Percentiles rank a stretch among this genome's conserved stretches.
phyloP scores from a whole-genome alignment of 2,329 filamentous ascomycete genomes.

The Aspergillus nomiae region DNA sequence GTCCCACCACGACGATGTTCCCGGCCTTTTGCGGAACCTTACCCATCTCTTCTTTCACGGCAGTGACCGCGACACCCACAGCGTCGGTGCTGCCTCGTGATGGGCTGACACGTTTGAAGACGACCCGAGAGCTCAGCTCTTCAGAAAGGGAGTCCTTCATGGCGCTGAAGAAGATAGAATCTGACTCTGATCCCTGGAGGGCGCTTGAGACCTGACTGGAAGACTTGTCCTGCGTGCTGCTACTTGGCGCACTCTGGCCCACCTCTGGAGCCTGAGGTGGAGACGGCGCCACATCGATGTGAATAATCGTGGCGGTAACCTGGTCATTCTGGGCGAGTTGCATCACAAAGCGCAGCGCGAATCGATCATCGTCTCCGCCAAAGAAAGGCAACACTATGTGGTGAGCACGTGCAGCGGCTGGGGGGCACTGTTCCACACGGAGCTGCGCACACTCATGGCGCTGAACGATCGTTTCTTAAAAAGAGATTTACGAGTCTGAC shows the following conservation, averaged over 20 bases:
- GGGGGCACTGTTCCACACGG: conserved; percentile 57
- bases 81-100: conserved; percentile 48
- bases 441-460: conserved; percentile 61
- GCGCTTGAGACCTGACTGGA: conserved; percentile 5
- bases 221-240: not conserved
- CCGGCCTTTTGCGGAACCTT: conserved; percentile 66
- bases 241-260: conserved; percentile 8
- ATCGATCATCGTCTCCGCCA: conserved; percentile 77
- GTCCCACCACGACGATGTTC: conserved; percentile 69
- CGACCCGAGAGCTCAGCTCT: conserved; percentile 55
- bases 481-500: conserved; percentile 22
- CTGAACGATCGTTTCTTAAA: conserved; percentile 52
- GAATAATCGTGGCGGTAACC: conserved; percentile 75
- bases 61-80: conserved; percentile 48
- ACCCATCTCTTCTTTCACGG: conserved; percentile 62
- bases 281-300: conserved; percentile 48
- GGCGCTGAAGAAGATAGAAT: conserved; percentile 59
- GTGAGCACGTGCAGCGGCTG: conserved; percentile 68
- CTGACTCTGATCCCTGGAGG: conserved; percentile 39
- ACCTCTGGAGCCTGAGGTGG: conserved; percentile 9
- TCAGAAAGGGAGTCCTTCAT: conserved; percentile 58
- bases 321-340: conserved; percentile 79
- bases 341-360: conserved; percentile 77
- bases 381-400: conserved; percentile 88
- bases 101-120: conserved; percentile 50